A percentile compares a stretch with the other conserved stretches of the same genome.
These are phyloP conservation scores for Avena eriantha DNA, from an alignment of 176 grass and related monocot species.

Conservation along the genomic window DNA sequence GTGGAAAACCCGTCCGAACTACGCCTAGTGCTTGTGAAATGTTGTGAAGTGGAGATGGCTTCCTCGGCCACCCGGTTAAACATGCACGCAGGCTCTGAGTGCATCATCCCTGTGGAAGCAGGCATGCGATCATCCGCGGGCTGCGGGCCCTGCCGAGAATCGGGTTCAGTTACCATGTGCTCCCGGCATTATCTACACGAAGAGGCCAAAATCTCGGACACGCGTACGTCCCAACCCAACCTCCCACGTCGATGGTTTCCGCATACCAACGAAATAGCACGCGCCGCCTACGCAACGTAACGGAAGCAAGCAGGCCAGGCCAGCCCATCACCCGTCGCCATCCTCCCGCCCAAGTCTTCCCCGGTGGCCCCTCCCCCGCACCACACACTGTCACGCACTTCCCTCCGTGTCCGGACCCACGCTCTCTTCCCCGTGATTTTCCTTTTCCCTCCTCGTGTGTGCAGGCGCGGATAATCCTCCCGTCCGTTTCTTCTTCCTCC, in stretches of 20 bases:
- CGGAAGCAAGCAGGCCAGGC: neutral
- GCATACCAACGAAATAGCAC: neutral
- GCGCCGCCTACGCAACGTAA: neutral
- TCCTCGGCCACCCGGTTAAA: too few species aligned
- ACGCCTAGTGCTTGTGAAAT: too few species aligned
- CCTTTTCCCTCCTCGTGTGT: neutral
- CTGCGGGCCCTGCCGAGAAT: too few species aligned
- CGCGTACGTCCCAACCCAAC: neutral
- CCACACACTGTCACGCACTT: neutral
- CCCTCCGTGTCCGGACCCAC: neutral
- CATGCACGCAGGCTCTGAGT: too few species aligned
- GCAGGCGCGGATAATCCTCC: neutral
- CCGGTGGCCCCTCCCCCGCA: neutral
- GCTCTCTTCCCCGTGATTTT: neutral
- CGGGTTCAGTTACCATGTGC: too few species aligned
- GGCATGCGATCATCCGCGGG: too few species aligned
- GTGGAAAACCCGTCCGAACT: too few species aligned
- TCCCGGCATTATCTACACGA: neutral
- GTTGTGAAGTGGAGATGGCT: too few species aligned
- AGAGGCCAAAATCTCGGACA: neutral
- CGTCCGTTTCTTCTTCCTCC: neutral
- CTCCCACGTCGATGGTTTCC: neutral
- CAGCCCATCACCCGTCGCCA: constrained; percentile 7
- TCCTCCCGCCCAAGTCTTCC: neutral
- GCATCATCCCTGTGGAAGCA: too few species aligned